Percentiles rank a stretch among this genome's conserved stretches.
Evolutionary conservation across 805 yeast species (phyloP).

Genomic region (Cyberlindnera euphorbiiphila): DNA sequence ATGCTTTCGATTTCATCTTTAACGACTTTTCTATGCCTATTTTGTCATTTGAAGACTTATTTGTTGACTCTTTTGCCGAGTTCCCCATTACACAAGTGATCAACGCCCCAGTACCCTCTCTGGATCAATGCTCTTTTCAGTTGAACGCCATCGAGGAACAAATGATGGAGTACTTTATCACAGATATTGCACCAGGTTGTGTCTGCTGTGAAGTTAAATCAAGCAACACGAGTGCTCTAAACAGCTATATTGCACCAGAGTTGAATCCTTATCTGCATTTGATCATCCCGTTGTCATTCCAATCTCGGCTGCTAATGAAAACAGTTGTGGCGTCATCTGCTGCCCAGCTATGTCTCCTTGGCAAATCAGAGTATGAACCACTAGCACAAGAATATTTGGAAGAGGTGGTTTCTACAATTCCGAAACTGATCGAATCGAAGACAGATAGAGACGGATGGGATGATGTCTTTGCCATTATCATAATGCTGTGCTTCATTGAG

Average conservation of each 20-base stretch:
- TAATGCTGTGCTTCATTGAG: conserved; percentile 39
- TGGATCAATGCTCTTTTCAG: conserved; percentile 15
- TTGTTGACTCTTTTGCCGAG: conserved; percentile 22
- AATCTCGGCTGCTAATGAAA: conserved; percentile 32
- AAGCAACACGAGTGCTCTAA: conserved; percentile 10
- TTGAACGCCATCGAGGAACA: conserved; percentile 16
- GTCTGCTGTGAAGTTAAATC: conserved; percentile 34
- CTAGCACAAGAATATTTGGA: conserved; percentile 29
- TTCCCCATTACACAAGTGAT: conserved; percentile 19
- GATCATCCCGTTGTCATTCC: conserved; percentile 35
- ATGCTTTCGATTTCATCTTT: conserved; percentile 20
- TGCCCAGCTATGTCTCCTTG: conserved; percentile 31
- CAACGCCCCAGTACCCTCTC: conserved; percentile 15
- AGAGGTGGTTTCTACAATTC: conserved; percentile 31
- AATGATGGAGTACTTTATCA: conserved; percentile 33
- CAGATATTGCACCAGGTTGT: conserved; percentile 36
- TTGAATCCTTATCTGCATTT: conserved; percentile 36
- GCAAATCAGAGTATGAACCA: conserved; percentile 27
- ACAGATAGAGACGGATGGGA: conserved; percentile 33
- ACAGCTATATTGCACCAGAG: conserved; percentile 25
- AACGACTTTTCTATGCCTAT: conserved; percentile 11
- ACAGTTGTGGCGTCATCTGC: conserved; percentile 37
- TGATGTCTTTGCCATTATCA: conserved; percentile 36
- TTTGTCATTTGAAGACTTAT: conserved; percentile 20
- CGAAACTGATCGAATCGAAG: conserved; percentile 30